These are phyloP conservation scores for Malassezia psittaci DNA, from an alignment of 1,284 basidiomycete genomes.

Conservation along the genomic window DNA sequence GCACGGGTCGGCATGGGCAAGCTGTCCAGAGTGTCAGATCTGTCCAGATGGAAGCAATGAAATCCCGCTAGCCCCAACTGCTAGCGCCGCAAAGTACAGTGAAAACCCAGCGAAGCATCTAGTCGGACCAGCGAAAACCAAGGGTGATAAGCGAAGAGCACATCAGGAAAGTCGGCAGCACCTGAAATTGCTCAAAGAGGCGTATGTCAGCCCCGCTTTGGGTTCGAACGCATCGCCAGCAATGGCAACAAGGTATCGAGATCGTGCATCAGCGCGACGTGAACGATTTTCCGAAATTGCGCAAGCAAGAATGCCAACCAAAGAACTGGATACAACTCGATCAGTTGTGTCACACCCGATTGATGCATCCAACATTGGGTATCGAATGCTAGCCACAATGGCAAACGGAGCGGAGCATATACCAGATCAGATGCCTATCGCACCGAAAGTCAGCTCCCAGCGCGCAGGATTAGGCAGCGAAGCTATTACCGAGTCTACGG, in stretches of 20 bases:
- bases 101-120: not conserved
- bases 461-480: conserved; percentile 12
- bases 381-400: conserved; percentile 10
- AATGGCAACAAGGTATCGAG: conserved; percentile 3
- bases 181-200: conserved; percentile 2
- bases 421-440: not conserved
- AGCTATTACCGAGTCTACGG: not conserved
- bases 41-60: conserved; percentile 10
- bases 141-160: not conserved
- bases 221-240: not conserved
- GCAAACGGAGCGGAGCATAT: not conserved
- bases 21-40: conserved; percentile 11
- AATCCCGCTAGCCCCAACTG: conserved; percentile 5
- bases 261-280: conserved; percentile 13
- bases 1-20: conserved; percentile 4
- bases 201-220: not conserved
- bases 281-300: not conserved
- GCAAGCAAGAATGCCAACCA: not conserved
- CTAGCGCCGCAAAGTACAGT: not conserved
- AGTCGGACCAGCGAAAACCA: not conserved
- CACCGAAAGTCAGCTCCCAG: conserved; percentile 3
- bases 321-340: not conserved
- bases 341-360: not conserved
- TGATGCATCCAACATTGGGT: conserved; percentile 9
- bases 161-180: conserved; percentile 6